Evolutionary conservation across 2,329 filamentous ascomycete genomes (phyloP).

Genomic region (Claviceps africana): DNA sequence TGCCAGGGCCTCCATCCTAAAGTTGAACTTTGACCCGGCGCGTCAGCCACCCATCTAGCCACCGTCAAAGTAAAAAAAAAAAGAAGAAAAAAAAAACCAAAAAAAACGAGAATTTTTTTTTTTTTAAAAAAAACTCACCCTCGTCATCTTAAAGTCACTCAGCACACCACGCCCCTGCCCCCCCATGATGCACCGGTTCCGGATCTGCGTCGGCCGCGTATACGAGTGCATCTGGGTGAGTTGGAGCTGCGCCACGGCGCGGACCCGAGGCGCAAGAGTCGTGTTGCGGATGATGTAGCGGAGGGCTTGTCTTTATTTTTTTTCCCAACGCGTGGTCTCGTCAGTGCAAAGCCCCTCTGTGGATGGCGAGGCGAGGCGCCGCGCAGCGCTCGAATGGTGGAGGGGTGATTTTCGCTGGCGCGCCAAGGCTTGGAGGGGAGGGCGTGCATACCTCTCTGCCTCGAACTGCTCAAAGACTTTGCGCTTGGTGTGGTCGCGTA

Average conservation of each 20-base stretch:
- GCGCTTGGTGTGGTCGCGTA: constrained; percentile 94
- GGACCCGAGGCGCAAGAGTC: constrained; percentile 62
- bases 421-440: background rate
- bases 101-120: no score
- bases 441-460: constrained; percentile 59
- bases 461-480: constrained; percentile 81
- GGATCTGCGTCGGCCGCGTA: constrained; percentile 83
- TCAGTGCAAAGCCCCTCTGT: background rate
- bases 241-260: constrained; percentile 86
- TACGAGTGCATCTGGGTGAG: constrained; percentile 93
- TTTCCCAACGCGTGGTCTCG: background rate
- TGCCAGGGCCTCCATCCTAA: constrained; percentile 74
- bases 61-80: background rate
- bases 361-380: background rate
- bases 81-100: no score
- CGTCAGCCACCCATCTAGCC: constrained; percentile 12
- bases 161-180: constrained; percentile 87
- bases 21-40: constrained; percentile 58
- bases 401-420: background rate
- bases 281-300: constrained; percentile 92
- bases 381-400: background rate
- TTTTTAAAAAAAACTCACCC: constrained; percentile 57
- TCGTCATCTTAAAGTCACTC: constrained; percentile 78
- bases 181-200: constrained; percentile 82
- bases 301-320: constrained; percentile 59